These are phyloP conservation scores for Mimosa pudica DNA, from an alignment of 306 rosid species.

Conservation along the genomic window DNA sequence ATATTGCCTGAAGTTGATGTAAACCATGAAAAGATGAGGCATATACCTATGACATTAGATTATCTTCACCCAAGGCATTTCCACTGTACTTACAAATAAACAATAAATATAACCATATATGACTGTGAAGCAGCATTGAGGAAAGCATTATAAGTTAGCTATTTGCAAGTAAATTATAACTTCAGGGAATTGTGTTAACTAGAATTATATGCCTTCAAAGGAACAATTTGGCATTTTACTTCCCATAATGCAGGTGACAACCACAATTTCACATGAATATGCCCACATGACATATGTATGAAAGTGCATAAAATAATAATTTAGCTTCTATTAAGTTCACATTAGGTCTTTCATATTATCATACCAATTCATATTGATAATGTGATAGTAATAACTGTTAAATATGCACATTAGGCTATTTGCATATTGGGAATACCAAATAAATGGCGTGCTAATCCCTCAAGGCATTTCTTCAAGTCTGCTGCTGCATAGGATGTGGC, in stretches of 20 bases:
- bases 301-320: conserved; percentile 8
- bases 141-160: conserved; percentile 22
- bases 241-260: not conserved
- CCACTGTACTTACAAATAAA: conserved; percentile 71
- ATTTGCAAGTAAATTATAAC: conserved; percentile 14
- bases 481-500: conserved; percentile 76
- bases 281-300: conserved; percentile 5
- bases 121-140: not conserved
- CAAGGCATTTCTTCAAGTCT: conserved; percentile 92
- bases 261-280: not conserved
- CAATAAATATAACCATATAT: conserved; percentile 14
- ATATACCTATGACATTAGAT: not conserved
- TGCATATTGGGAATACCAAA: conserved; percentile 65
- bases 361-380: conserved; percentile 22
- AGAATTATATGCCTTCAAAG: conserved; percentile 21
- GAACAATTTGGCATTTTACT: conserved; percentile 13
- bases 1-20: conserved; percentile 24
- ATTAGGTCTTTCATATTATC: conserved; percentile 17
- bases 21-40: not conserved
- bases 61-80: conserved; percentile 75
- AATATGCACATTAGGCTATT: conserved; percentile 9
- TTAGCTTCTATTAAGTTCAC: conserved; percentile 3
- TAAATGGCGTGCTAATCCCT: conserved; percentile 89
- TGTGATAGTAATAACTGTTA: conserved; percentile 29
- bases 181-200: conserved; percentile 22